Evolutionary conservation across 257 asterid species (phyloP).

Genomic region (Solanum megistacrolobum): DNA sequence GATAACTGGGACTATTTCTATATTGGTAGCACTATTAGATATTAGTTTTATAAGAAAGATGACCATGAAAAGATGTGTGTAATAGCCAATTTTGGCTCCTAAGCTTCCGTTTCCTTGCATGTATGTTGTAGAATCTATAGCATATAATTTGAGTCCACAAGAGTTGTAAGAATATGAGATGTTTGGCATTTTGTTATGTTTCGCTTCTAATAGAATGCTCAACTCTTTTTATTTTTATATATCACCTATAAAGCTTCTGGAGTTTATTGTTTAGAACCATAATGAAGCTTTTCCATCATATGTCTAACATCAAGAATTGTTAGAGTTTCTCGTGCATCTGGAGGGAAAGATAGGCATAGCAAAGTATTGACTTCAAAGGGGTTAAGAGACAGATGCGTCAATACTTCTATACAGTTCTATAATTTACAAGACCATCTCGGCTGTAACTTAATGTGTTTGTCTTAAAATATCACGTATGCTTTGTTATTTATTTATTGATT

Average conservation of each 20-base stretch:
- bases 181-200: background rate
- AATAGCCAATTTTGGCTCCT: background rate
- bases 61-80: background rate
- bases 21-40: background rate
- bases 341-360: too few relatives aligned
- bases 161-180: background rate
- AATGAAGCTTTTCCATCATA: background rate
- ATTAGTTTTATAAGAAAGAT: too few relatives aligned
- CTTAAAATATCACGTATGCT: too few relatives aligned
- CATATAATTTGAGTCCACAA: background rate
- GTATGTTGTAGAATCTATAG: background rate
- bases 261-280: background rate
- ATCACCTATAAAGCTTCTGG: background rate
- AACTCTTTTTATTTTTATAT: too few relatives aligned
- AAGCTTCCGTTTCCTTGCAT: background rate
- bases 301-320: background rate
- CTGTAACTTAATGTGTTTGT: too few relatives aligned
- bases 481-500: too few relatives aligned
- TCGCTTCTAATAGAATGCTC: background rate
- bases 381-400: too few relatives aligned
- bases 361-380: too few relatives aligned
- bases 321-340: too few relatives aligned
- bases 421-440: too few relatives aligned
- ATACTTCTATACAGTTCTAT: too few relatives aligned
- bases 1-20: background rate